Conservation (phyloP, 2,329 filamentous ascomycete species). For the Pestalotiopsis sp. region DNA sequence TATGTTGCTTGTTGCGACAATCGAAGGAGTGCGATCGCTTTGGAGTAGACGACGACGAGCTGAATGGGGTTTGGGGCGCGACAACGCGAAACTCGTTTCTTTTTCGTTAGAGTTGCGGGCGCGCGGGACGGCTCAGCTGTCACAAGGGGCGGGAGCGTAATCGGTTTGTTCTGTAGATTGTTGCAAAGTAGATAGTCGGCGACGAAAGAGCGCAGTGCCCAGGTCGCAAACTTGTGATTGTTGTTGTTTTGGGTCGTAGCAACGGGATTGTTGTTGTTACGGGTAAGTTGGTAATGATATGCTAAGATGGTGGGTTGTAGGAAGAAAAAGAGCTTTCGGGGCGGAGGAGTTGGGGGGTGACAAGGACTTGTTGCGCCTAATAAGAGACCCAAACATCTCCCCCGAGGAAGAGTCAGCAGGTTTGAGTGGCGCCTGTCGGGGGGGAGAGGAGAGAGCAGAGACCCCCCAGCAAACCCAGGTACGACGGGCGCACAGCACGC, state of each 20-base stretch:
- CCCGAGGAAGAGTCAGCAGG: neutral
- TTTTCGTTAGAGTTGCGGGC: slow-evolving; percentile 1
- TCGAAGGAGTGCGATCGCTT: neutral
- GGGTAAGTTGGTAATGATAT: neutral
- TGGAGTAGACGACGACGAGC: neutral
- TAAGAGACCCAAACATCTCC: slow-evolving; percentile 15
- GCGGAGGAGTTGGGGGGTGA: slow-evolving; percentile 12
- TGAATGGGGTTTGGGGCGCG: neutral
- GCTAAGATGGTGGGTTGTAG: slow-evolving; percentile 15
- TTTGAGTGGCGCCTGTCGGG: neutral
- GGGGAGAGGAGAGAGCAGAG: neutral
- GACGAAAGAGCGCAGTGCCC: neutral
- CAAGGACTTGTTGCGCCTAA: slow-evolving; percentile 20
- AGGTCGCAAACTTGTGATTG: neutral
- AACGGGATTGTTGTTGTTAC: neutral
- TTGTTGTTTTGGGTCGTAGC: neutral
- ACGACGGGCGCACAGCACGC: neutral
- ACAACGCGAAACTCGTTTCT: neutral
- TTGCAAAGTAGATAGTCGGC: neutral
- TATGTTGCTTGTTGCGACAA: neutral
- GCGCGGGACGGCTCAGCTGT: slow-evolving; percentile 3
- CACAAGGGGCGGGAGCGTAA: neutral
- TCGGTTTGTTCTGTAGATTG: neutral
- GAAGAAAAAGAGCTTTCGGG: slow-evolving; percentile 14
- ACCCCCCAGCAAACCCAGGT: neutral